Conservation (phyloP, 176 grass and related monocot genomes). For the Secale cereale region DNA sequence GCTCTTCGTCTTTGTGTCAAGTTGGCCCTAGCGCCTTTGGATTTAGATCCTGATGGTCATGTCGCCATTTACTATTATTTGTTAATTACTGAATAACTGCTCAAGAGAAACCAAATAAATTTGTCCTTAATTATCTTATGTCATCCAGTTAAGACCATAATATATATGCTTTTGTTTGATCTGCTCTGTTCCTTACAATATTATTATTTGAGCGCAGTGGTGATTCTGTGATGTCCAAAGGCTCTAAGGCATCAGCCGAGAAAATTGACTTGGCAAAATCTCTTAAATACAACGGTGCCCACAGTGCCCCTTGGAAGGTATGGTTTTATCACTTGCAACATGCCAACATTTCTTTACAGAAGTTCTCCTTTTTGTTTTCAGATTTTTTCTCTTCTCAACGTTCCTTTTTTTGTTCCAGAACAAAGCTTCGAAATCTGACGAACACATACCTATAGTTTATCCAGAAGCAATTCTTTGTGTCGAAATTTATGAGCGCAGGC, state of each 20-base stretch:
- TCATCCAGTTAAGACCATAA: constrained; percentile 18
- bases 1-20: neutral
- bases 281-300: constrained; percentile 53
- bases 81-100: neutral
- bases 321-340: constrained; percentile 15
- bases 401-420: constrained; percentile 37
- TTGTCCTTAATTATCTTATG: neutral
- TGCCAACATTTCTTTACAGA: neutral
- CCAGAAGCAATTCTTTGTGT: constrained; percentile 82
- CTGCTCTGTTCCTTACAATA: neutral
- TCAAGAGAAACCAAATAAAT: neutral
- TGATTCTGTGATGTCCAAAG: constrained; percentile 43
- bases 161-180: neutral
- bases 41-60: neutral
- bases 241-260: constrained; percentile 32
- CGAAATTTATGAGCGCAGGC: constrained; percentile 72
- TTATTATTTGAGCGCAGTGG: constrained; percentile 54
- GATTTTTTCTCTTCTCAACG: neutral
- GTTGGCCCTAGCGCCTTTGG: neutral
- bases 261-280: constrained; percentile 70
- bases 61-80: neutral
- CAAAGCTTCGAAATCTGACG: constrained; percentile 49
- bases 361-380: neutral
- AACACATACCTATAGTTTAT: constrained; percentile 58
- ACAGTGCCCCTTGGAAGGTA: constrained; percentile 63